A percentile compares a stretch with the other conserved stretches of the same genome.
Evolutionary conservation across 148 eudicot species (phyloP).

Genomic region (Chenopodium quinoa): DNA sequence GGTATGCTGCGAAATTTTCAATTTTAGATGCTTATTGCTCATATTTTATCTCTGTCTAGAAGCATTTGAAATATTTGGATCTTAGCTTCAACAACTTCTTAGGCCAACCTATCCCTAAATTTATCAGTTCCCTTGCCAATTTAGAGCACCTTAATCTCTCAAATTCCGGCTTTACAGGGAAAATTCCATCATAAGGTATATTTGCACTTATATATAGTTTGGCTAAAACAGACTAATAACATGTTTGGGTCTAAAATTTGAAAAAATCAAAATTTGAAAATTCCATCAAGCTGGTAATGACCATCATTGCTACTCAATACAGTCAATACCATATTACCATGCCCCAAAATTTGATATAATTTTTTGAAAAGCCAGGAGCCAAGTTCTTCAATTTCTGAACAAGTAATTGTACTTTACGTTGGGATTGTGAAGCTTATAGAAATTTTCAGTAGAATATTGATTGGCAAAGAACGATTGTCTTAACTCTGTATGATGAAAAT

Average conservation of each 20-base stretch:
- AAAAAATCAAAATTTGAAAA: too few species aligned
- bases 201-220: too few species aligned
- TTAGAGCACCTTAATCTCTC: constrained; percentile 19
- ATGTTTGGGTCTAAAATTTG: too few species aligned
- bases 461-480: background rate
- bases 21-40: background rate
- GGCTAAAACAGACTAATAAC: too few species aligned
- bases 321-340: background rate
- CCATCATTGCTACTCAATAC: background rate
- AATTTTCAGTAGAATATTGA: background rate
- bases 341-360: background rate
- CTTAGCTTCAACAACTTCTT: constrained; percentile 11
- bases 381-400: background rate
- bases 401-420: background rate
- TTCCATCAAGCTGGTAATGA: too few species aligned
- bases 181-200: background rate
- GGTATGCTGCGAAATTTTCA: background rate
- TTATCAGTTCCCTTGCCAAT: constrained; percentile 12
- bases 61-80: constrained; percentile 18
- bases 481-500: background rate
- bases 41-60: background rate
- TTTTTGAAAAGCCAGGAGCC: background rate
- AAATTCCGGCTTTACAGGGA: background rate
- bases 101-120: constrained; percentile 7
- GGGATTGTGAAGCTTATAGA: background rate